Evolutionary conservation across 208 protist genomes (phyloP).

Genomic region (Trypanosoma boissoni): DNA sequence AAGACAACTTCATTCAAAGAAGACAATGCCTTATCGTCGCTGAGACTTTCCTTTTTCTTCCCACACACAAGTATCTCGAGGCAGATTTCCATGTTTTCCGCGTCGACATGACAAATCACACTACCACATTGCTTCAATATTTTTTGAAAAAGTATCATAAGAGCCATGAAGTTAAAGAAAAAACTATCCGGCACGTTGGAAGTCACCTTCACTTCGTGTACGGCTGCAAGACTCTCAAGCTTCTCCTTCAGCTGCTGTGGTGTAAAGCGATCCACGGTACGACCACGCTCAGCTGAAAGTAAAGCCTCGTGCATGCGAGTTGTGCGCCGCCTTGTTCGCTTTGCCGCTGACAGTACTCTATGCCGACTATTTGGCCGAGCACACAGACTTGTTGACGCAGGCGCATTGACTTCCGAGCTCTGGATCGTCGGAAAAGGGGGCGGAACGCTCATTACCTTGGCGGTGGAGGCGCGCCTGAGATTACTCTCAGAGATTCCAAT

Average conservation of each 20-base stretch:
- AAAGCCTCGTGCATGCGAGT: no score
- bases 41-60: constrained; percentile 1
- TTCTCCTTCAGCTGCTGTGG: constrained; percentile 31
- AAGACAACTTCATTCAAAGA: constrained; percentile 24
- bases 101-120: constrained; percentile 41
- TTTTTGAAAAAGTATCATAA: constrained; percentile 65
- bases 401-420: no score
- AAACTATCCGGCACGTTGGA: constrained; percentile 43
- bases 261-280: constrained; percentile 39
- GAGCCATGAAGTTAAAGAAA: constrained; percentile 51
- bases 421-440: no score
- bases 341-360: neutral
- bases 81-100: constrained; percentile 26
- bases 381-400: no score
- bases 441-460: no score
- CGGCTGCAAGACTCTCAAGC: constrained; percentile 40
- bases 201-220: constrained; percentile 36
- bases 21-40: constrained; percentile 12
- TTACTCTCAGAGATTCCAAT: no score
- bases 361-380: no score
- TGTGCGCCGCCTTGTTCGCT: constrained; percentile 1
- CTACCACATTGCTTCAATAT: constrained; percentile 24
- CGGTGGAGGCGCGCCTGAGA: no score
- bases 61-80: constrained; percentile 8
- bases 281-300: constrained; percentile 26